Percentiles rank a stretch among this genome's conserved stretches.
phyloP scores from a whole-genome alignment of 176 grass and related monocot genomes.

The Rhynchospora breviuscula region DNA sequence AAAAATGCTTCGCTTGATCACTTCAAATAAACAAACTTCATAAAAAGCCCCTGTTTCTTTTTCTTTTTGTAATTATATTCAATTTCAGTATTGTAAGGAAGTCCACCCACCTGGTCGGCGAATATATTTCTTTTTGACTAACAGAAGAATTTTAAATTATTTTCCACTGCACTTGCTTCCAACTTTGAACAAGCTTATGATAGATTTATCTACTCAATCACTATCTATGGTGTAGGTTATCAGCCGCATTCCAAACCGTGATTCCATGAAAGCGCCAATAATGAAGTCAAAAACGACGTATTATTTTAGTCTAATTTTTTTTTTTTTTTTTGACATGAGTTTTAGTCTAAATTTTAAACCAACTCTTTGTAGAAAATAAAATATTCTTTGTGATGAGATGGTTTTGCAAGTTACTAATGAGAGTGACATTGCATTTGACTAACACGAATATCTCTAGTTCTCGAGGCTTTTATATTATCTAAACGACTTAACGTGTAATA shows the following conservation, averaged over 20 bases:
- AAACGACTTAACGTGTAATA: not conserved
- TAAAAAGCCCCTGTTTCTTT: not conserved
- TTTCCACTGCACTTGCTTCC: not conserved
- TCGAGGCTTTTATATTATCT: not conserved
- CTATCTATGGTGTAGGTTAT: not conserved
- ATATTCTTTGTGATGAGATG: not conserved
- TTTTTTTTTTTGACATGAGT: too few species aligned
- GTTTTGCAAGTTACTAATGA: not conserved
- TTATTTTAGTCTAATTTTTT: not conserved
- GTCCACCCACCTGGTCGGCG: not conserved
- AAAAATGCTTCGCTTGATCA: too few species aligned
- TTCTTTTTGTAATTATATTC: not conserved
- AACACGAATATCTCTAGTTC: not conserved
- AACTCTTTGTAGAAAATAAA: not conserved
- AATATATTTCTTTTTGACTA: not conserved
- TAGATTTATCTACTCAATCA: not conserved
- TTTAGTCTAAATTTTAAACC: not conserved
- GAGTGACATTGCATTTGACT: constrained; percentile 17
- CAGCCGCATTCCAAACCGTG: constrained; percentile 8
- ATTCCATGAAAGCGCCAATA: constrained; percentile 15
- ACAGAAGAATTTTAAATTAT: not conserved
- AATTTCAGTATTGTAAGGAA: not conserved
- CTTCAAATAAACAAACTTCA: too few species aligned
- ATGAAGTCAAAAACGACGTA: not conserved
- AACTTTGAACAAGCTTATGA: not conserved